Conservation (phyloP, 768 basidiomycete species). For the Dendrothele bispora region DNA sequence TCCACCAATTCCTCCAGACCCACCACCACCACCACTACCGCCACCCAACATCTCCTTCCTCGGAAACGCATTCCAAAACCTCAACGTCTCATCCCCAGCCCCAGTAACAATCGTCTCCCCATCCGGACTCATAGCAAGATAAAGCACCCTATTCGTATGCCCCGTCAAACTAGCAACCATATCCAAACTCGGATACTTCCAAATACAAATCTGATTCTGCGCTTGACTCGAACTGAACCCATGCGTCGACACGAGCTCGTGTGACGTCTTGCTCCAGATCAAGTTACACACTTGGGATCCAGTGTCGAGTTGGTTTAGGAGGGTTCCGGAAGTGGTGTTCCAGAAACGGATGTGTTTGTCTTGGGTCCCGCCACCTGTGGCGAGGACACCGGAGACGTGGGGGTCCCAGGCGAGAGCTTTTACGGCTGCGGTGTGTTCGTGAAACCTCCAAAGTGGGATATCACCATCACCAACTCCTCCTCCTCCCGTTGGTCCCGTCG, state of each 20-base stretch:
- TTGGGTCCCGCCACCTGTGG: slow-evolving; percentile 78
- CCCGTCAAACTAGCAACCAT: slow-evolving; percentile 74
- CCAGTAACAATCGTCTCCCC: slow-evolving; percentile 80
- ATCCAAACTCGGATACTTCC: slow-evolving; percentile 71
- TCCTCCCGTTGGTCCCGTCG: slow-evolving; percentile 14
- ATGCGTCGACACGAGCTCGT: slow-evolving; percentile 78
- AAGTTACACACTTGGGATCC: slow-evolving; percentile 82
- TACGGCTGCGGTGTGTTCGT: slow-evolving; percentile 75
- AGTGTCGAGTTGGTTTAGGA: slow-evolving; percentile 67
- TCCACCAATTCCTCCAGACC: no score
- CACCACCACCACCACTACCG: slow-evolving; percentile 22
- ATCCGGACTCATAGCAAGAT: slow-evolving; percentile 72
- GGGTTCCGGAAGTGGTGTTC: slow-evolving; percentile 66
- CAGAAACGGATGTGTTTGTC: slow-evolving; percentile 80
- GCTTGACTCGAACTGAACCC: slow-evolving; percentile 70
- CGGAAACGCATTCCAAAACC: slow-evolving; percentile 80
- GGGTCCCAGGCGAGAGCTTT: slow-evolving; percentile 83
- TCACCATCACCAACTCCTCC: slow-evolving; percentile 28
- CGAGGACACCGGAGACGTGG: slow-evolving; percentile 67
- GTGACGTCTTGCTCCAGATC: slow-evolving; percentile 71
- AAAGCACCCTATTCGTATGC: slow-evolving; percentile 72
- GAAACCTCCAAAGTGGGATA: slow-evolving; percentile 66
- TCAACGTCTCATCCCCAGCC: slow-evolving; percentile 75
- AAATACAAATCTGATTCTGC: slow-evolving; percentile 72
- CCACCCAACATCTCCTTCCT: slow-evolving; percentile 38